These are phyloP conservation scores for Paratrimastix pyriformis DNA, from an alignment of 78 protist species.

Conservation along the genomic window DNA sequence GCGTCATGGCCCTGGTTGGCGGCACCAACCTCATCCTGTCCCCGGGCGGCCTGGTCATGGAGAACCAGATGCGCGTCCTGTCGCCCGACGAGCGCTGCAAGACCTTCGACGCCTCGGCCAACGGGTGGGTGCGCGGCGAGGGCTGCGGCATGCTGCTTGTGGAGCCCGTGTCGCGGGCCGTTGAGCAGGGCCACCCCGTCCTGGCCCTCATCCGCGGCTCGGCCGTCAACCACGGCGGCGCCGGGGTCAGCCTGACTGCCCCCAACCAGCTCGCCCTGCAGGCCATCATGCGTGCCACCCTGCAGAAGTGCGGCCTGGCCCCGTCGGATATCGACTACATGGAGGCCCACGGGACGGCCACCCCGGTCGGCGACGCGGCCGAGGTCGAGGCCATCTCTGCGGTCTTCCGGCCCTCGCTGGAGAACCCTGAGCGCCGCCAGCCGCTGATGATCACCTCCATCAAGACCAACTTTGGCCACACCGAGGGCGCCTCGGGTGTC, in stretches of 20 bases:
- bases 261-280: neutral
- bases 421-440: too few species aligned
- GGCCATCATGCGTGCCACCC: neutral
- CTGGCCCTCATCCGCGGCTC: conserved; percentile 15
- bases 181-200: neutral
- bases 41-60: neutral
- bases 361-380: conserved; percentile 5
- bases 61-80: neutral
- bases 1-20: neutral
- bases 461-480: conserved; percentile 11
- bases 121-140: conserved; percentile 17
- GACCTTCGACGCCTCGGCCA: conserved; percentile 10
- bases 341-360: conserved; percentile 14
- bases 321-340: conserved; percentile 1
- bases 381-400: conserved; percentile 15
- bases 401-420: too few species aligned
- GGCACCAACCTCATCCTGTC: neutral
- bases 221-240: neutral
- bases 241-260: neutral
- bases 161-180: neutral
- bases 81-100: conserved; percentile 20
- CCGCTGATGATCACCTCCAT: neutral
- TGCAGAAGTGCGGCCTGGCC: neutral
- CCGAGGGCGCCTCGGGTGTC: neutral
- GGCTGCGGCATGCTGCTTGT: conserved; percentile 18